A percentile compares a stretch with the other conserved stretches of the same genome.
phyloP scores from a whole-genome alignment of 306 rosid species.

The Cicer pinnatifidum region DNA sequence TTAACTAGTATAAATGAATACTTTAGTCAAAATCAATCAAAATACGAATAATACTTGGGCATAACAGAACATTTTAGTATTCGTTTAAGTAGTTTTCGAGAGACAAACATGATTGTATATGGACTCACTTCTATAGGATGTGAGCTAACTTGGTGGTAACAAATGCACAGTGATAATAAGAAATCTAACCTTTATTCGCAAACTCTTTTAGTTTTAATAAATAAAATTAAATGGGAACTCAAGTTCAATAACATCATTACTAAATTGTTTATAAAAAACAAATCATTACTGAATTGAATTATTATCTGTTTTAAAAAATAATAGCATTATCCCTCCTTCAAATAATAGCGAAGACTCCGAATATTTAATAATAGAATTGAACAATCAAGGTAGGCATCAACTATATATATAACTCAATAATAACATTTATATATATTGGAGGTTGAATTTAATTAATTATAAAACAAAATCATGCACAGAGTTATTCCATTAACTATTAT shows the following conservation, averaged over 20 bases:
- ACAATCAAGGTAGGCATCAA: not conserved
- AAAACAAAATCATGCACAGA: not conserved
- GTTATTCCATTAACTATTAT: not conserved
- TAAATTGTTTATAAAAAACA: not conserved
- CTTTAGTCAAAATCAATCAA: no score
- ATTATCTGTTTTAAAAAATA: not conserved
- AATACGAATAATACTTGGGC: no score
- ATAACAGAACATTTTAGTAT: no score
- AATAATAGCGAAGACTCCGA: not conserved
- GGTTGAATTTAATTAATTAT: not conserved
- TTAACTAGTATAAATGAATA: no score
- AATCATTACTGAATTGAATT: not conserved
- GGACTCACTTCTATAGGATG: no score
- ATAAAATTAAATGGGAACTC: not conserved
- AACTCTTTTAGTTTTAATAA: no score
- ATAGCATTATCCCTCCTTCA: not conserved
- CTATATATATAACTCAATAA: not conserved
- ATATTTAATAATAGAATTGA: not conserved
- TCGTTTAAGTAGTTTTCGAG: no score
- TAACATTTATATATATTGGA: not conserved
- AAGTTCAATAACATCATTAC: not conserved
- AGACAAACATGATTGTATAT: no score
- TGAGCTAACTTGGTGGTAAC: no score
- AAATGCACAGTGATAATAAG: no score
- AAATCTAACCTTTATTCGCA: no score